A percentile compares a stretch with the other conserved stretches of the same genome.
These are phyloP conservation scores for Chrysosporium queenslandicum DNA, from an alignment of 2,329 filamentous ascomycete species.

Conservation along the genomic window DNA sequence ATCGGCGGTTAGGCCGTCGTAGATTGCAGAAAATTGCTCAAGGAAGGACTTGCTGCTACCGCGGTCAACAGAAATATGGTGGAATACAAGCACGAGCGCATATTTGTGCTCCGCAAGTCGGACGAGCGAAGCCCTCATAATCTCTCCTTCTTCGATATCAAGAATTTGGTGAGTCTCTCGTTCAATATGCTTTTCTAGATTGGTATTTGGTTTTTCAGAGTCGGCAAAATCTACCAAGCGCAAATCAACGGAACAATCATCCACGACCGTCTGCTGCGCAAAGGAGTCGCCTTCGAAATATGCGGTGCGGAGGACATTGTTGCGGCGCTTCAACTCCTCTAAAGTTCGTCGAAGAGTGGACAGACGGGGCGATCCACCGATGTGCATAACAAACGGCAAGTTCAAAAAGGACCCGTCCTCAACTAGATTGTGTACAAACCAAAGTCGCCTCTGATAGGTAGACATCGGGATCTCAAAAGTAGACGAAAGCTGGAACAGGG, in stretches of 20 bases:
- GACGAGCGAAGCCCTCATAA: conserved; percentile 17
- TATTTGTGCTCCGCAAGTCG: conserved; percentile 18
- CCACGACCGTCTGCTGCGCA: conserved; percentile 19
- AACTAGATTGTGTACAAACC: conserved; percentile 21
- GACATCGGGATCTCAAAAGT: conserved; percentile 20
- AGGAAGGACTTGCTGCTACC: conserved; percentile 19
- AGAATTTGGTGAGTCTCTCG: conserved; percentile 9
- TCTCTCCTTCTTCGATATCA: conserved; percentile 21
- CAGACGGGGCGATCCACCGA: conserved; percentile 17
- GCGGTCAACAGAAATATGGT: conserved; percentile 21
- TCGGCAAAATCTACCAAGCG: conserved; percentile 18
- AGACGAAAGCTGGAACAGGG: conserved; percentile 15
- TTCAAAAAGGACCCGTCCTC: conserved; percentile 20
- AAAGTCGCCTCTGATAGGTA: conserved; percentile 20
- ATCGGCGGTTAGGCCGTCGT: conserved; percentile 18
- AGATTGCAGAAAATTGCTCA: conserved; percentile 18
- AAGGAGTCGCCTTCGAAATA: conserved; percentile 22
- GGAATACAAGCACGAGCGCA: conserved; percentile 17
- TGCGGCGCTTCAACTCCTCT: conserved; percentile 17
- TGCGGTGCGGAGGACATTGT: conserved; percentile 19
- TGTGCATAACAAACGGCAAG: conserved; percentile 16
- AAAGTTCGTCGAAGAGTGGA: conserved; percentile 14
- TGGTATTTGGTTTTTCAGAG: conserved; percentile 13
- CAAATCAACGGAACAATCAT: conserved; percentile 16
- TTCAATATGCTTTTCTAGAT: conserved; percentile 15